Conservation (phyloP, 2,329 filamentous ascomycete genomes). For the Whalleya microplaca region DNA sequence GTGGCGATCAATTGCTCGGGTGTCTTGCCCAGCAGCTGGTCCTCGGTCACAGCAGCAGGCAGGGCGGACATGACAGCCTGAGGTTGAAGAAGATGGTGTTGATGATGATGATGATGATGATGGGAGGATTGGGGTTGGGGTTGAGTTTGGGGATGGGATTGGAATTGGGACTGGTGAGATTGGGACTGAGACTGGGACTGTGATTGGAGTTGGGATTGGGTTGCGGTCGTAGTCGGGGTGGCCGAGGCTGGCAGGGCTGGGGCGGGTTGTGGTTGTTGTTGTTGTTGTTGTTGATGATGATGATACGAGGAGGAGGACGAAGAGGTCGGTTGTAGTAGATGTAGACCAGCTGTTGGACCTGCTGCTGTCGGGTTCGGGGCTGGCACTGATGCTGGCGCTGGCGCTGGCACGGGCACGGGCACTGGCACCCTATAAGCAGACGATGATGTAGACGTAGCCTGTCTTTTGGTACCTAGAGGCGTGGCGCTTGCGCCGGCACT, state of each 20-base stretch:
- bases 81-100: conserved; percentile 25
- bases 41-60: conserved; percentile 34
- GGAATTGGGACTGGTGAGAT: no score
- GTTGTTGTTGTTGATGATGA: background rate
- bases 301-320: conserved; percentile 20
- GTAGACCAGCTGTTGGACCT: background rate
- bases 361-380: no score
- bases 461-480: conserved; percentile 34
- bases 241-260: no score
- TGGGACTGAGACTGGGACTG: no score
- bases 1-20: conserved; percentile 41
- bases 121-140: no score
- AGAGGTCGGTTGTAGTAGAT: no score
- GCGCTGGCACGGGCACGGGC: conserved; percentile 25
- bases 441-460: conserved; percentile 32
- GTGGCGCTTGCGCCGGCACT: conserved; percentile 37
- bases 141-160: no score
- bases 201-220: no score
- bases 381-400: conserved; percentile 1
- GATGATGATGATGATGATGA: no score
- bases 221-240: conserved; percentile 21
- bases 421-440: conserved; percentile 25
- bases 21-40: conserved; percentile 37
- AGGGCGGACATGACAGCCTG: conserved; percentile 25
- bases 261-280: no score